Percentiles rank a stretch among this genome's conserved stretches.
These are phyloP conservation scores for Babesia ovata DNA, from an alignment of 169 alveolate species.

Conservation along the genomic window DNA sequence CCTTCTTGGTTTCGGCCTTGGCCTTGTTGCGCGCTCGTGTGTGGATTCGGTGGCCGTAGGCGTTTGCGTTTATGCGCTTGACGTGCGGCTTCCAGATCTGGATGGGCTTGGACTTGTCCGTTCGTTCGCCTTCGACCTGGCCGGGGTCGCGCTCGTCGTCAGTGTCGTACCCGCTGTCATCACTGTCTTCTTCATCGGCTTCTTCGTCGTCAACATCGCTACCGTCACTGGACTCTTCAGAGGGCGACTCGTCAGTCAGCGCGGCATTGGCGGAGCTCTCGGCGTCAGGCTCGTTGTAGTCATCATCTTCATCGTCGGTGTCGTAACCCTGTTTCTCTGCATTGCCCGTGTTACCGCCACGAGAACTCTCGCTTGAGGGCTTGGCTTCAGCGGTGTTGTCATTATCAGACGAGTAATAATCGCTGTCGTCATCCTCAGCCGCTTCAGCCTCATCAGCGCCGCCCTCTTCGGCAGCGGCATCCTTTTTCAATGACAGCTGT, in stretches of 20 bases:
- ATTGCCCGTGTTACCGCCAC: not conserved
- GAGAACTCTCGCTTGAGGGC: not conserved
- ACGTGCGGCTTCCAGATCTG: constrained; percentile 72
- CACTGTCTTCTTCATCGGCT: constrained; percentile 7
- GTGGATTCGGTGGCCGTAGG: constrained; percentile 44
- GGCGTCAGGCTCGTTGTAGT: constrained; percentile 1
- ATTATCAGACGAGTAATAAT: not conserved
- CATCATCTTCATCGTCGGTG: not conserved
- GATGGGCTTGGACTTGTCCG: constrained; percentile 43
- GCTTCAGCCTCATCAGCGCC: not conserved
- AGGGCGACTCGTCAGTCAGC: not conserved
- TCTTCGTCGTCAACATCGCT: not conserved
- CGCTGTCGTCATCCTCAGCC: not conserved
- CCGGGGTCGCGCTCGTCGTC: constrained; percentile 7
- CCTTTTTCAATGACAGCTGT: constrained; percentile 1
- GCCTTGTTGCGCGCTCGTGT: constrained; percentile 57
- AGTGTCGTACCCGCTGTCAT: constrained; percentile 16
- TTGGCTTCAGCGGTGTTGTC: not conserved
- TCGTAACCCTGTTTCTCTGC: not conserved
- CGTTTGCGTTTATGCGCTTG: constrained; percentile 49
- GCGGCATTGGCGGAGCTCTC: not conserved
- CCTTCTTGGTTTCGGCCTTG: constrained; percentile 62
- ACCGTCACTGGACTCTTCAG: constrained; percentile 10
- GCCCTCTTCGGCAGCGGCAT: constrained; percentile 1
- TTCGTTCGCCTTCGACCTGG: not conserved